Percentiles rank a stretch among this genome's conserved stretches.
Conservation (phyloP, 352 stramenopile species). For the Globisporangium uncinulatum region DNA sequence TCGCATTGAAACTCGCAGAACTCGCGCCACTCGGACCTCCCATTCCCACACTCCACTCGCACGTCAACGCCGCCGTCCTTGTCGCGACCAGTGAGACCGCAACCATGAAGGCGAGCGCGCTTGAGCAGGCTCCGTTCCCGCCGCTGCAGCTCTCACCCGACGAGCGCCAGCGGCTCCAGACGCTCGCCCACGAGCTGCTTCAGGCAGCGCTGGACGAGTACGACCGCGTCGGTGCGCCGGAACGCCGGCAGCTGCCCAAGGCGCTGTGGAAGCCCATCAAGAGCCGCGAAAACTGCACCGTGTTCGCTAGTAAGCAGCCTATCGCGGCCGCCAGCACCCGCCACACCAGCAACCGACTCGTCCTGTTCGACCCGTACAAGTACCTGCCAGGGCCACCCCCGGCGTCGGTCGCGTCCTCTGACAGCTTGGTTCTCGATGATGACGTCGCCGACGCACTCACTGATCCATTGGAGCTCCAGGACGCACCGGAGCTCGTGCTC, state of each 20-base stretch:
- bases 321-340: neutral
- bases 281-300: conserved; percentile 12
- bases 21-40: too few relatives aligned
- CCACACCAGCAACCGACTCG: neutral
- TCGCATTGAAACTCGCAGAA: too few relatives aligned
- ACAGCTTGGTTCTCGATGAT: neutral
- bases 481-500: conserved; percentile 11
- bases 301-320: conserved; percentile 3
- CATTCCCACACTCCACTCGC: too few relatives aligned
- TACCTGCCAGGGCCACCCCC: neutral
- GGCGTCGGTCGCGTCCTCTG: conserved; percentile 5
- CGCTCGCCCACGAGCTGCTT: conserved; percentile 19
- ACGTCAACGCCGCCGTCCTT: too few relatives aligned
- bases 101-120: conserved; percentile 1
- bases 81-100: too few relatives aligned
- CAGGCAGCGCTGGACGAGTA: conserved; percentile 21
- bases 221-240: conserved; percentile 12
- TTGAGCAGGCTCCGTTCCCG: conserved; percentile 17
- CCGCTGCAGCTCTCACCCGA: conserved; percentile 15
- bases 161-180: conserved; percentile 13
- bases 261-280: conserved; percentile 15
- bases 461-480: conserved; percentile 4
- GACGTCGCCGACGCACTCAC: conserved; percentile 2
- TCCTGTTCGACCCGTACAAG: neutral
- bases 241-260: conserved; percentile 8